Base-by-base conservation (phyloP, 129 eudicot species). In the Heracleum sosnowskyi region DNA sequence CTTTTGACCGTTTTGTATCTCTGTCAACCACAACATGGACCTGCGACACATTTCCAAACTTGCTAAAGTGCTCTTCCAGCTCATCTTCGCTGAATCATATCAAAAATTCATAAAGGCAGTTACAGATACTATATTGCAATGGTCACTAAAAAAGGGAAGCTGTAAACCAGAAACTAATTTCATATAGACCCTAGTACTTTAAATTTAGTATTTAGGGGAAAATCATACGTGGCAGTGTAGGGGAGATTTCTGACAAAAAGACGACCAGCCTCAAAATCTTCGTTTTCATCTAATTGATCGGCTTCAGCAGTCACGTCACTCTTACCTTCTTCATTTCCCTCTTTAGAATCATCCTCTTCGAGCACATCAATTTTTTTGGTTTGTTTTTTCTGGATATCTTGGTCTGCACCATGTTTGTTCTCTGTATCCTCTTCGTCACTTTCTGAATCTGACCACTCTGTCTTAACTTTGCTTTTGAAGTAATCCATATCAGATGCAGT, bases 191-290 rank as follows among this genome's bases (percentile, higher is more conserved):
- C 28, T 20, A 73, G 40, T 68, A 4, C 71, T 51, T 33, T 6
- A 0, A 47, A 53, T n/a, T 51, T 13, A 9, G 36, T 24, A 69
- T 31, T 20, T 20, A 41, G 31, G 69, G 22, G 11, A 12, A 77
- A 76, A 8, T 40, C 85, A 69, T 92, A 95, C 98, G 94, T 90
- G 81, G 98, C 87, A 60, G 90, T 87, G 74, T 91, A 95, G 34
- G 97, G 98, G 45, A 95, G 92, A 87, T 90, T 95, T 41, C 96
- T 91, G 77, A 95, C 89, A 87, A 88, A 95, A 81, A 95, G 96
- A 73, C 98, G 97, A 28, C 91, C 96, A 77, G 92, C 83, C 80
- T 95, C 87, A 53, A 88, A 75, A 79, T 77, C 86, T 71, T 81
- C 90, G 37, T 84, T 86, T 69, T 82, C 88, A 69, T 86, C 91